phyloP scores from a whole-genome alignment of 805 yeast species.

The Ogataea salicorniae region DNA sequence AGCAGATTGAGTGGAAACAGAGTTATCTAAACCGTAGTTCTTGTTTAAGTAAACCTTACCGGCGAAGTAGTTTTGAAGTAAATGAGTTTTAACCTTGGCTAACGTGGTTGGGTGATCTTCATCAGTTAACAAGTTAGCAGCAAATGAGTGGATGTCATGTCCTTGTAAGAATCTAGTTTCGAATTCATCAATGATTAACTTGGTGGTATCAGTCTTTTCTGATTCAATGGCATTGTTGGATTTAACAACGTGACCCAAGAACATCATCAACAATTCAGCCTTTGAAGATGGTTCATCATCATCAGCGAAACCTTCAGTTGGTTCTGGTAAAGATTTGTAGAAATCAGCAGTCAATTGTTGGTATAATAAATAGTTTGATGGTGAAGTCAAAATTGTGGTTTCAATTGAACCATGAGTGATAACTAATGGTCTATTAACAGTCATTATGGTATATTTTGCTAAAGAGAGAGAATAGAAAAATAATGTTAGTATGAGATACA shows the following conservation, averaged over 20 bases:
- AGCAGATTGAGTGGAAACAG: constrained; percentile 22
- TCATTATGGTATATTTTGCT: constrained; percentile 9
- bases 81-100: constrained; percentile 59
- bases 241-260: constrained; percentile 62
- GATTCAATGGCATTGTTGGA: constrained; percentile 19
- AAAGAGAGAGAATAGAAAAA: too few relatives aligned
- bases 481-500: too few relatives aligned
- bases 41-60: constrained; percentile 30
- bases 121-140: constrained; percentile 59
- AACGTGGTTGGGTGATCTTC: constrained; percentile 61
- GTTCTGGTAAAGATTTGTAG: constrained; percentile 65
- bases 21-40: constrained; percentile 16
- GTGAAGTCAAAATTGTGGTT: constrained; percentile 83
- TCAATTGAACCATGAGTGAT: constrained; percentile 84
- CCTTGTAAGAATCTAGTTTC: constrained; percentile 73
- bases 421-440: constrained; percentile 65
- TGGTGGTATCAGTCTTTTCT: constrained; percentile 52
- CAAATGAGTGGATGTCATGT: constrained; percentile 83
- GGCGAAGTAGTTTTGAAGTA: constrained; percentile 72
- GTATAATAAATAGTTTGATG: constrained; percentile 69
- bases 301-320: constrained; percentile 78
- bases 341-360: constrained; percentile 88
- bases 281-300: constrained; percentile 87
- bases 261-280: constrained; percentile 77
- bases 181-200: constrained; percentile 72